Base-by-base conservation (phyloP, 257 asterid genomes). In the Petunia axillaris region DNA sequence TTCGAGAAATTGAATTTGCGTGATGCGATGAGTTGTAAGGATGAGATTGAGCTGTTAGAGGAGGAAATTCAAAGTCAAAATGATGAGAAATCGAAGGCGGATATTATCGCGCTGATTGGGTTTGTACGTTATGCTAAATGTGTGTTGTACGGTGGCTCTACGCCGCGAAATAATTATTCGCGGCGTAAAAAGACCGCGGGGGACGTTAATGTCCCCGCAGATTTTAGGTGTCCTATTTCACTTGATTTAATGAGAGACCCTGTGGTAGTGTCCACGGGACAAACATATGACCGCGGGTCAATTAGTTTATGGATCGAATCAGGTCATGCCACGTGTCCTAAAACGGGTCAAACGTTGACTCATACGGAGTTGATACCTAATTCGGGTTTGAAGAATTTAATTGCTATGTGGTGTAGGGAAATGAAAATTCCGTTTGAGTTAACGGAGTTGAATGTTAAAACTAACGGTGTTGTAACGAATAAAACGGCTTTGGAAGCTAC, bases 231-330 rank as follows among this genome's bases (percentile, higher is more conserved):
- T 79, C 97, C 98, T 1, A 89, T 94, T 5, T 88, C 95, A 8
- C 90, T 94, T 14, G 97, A 92, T 79, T 59, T 94, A 88, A 92
- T 94, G 91, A 86, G 87, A 52, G 97, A 94, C 79, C 98, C 97
- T 50, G 98, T 90, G 83, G 98, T 94, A 83, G 91, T 90, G 63
- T 86, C 95, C 85, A 94, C 98, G 11, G 98, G 97, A 4, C 98
- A 94, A 53, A 94, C 97, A 1, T 94, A 92, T 80, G 97, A 94
- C 68, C 89, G 95, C 75, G 63, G 87, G 46, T 90, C 95, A 2
- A 94, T 92, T 16, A 66, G 81, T 52, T 48, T 86, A 9, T 94
- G 98, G 98, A 88, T 92, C 81, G 94, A 92, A 85, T 92, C 97
- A 5, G 94, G 97, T 8, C 97, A 92, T 74, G 84, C 85, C 88